A percentile compares a stretch with the other conserved stretches of the same genome.
These are phyloP conservation scores for Aspergillus vadensis DNA, from an alignment of 2,329 filamentous ascomycete genomes.

Conservation along the genomic window DNA sequence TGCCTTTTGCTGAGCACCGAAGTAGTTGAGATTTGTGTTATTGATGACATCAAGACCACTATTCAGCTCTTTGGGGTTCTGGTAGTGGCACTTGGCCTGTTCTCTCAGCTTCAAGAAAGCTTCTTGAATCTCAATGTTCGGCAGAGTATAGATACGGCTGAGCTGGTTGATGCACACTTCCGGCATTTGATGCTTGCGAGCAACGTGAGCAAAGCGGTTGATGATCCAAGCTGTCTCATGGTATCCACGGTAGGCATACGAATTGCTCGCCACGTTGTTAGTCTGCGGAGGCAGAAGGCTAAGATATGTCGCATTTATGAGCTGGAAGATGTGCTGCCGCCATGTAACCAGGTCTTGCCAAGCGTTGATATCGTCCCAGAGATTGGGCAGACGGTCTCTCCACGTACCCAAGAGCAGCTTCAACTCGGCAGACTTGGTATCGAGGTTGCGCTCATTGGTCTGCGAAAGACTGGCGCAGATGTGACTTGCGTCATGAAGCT, in stretches of 20 bases:
- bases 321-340: conserved; percentile 97
- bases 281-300: conserved; percentile 77
- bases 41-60: conserved; percentile 98
- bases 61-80: conserved; percentile 88
- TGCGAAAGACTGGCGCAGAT: conserved; percentile 88
- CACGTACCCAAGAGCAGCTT: conserved; percentile 92
- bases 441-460: conserved; percentile 82
- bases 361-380: conserved; percentile 99
- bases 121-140: conserved; percentile 99
- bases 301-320: conserved; percentile 94
- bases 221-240: conserved; percentile 99
- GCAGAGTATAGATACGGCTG: conserved; percentile 95
- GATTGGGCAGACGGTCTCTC: conserved; percentile 92
- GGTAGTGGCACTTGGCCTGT: conserved; percentile 98
- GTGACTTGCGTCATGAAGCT: conserved; percentile 94
- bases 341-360: conserved; percentile 99
- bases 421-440: conserved; percentile 91
- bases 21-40: conserved; percentile 99
- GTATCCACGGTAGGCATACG: conserved; percentile 94
- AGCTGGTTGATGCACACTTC: conserved; percentile 98
- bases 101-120: conserved; percentile 98
- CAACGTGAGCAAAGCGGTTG: conserved; percentile 96
- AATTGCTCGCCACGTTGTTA: conserved; percentile 82
- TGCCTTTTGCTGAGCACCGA: conserved; percentile 91
- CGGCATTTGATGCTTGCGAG: conserved; percentile 91